These are phyloP conservation scores for Mortierella sp. DNA, from an alignment of 371 early-diverging fungal species.

Conservation along the genomic window DNA sequence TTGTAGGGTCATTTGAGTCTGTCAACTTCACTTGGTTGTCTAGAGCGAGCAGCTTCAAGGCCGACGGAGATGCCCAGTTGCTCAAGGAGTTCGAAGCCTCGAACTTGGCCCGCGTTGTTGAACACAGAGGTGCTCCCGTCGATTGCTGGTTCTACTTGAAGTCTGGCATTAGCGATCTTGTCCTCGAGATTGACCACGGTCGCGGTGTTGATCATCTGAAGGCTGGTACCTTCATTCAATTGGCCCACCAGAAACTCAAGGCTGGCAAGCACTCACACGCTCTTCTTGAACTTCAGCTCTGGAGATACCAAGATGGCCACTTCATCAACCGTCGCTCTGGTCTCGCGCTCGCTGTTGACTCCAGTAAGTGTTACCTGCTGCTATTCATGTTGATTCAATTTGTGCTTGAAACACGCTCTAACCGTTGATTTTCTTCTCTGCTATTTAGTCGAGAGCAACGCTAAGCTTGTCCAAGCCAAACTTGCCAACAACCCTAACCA, in stretches of 20 bases:
- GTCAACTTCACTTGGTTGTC: constrained; percentile 44
- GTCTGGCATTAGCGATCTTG: constrained; percentile 47
- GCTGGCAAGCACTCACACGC: constrained; percentile 52
- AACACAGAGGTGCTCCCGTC: constrained; percentile 23
- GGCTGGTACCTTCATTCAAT: constrained; percentile 24
- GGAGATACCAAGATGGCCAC: constrained; percentile 61
- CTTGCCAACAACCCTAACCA: constrained; percentile 23
- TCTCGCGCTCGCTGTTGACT: constrained; percentile 45
- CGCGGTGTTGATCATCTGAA: constrained; percentile 38
- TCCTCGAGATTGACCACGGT: constrained; percentile 42
- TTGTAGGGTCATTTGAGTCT: constrained; percentile 45
- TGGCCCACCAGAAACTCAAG: constrained; percentile 44
- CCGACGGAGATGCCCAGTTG: constrained; percentile 35
- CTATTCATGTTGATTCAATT: neutral
- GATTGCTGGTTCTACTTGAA: constrained; percentile 53
- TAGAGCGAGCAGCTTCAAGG: constrained; percentile 16
- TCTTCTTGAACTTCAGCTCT: constrained; percentile 58
- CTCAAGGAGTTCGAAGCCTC: constrained; percentile 42
- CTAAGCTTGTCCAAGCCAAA: constrained; percentile 29
- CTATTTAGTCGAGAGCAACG: constrained; percentile 26
- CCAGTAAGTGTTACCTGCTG: constrained; percentile 35
- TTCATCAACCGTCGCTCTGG: constrained; percentile 59
- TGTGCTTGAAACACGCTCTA: too few relatives aligned
- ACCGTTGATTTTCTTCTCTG: neutral
- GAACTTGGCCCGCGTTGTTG: constrained; percentile 35